A percentile compares a stretch with the other conserved stretches of the same genome.
These are phyloP conservation scores for Pyropia haitanensis DNA, from an alignment of 23 red algal species.

Conservation along the genomic window DNA sequence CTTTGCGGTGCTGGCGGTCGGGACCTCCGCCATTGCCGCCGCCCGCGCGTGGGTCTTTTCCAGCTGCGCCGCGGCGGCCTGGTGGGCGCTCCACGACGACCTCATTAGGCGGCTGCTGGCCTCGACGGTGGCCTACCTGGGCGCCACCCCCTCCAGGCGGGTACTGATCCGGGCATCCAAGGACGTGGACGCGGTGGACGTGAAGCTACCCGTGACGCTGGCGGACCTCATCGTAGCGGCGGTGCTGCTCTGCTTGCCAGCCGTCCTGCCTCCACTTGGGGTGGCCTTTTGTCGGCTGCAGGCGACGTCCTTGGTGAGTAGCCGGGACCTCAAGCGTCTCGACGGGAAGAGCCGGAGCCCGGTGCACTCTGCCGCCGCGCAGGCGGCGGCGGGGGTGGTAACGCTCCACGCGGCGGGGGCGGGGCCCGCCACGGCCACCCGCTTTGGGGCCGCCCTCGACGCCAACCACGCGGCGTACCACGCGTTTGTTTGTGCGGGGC, in stretches of 20 bases:
- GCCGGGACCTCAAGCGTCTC: constrained; percentile 51
- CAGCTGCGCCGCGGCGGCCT: constrained; percentile 4
- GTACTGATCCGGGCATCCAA: constrained; percentile 67
- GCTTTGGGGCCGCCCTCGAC: neutral
- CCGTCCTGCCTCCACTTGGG: constrained; percentile 16
- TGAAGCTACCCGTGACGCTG: constrained; percentile 19
- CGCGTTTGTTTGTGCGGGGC: constrained; percentile 12
- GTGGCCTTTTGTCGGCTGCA: constrained; percentile 23
- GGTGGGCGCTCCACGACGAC: constrained; percentile 34
- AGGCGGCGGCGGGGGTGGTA: constrained; percentile 59
- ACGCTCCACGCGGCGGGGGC: constrained; percentile 48
- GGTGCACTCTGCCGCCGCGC: constrained; percentile 66
- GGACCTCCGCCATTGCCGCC: too few species aligned
- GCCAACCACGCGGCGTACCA: constrained; percentile 9
- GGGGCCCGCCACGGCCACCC: too few species aligned
- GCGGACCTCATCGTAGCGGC: constrained; percentile 18
- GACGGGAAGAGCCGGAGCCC: constrained; percentile 60
- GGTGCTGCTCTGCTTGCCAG: constrained; percentile 52
- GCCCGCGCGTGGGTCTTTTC: too few species aligned
- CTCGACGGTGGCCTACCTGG: constrained; percentile 57
- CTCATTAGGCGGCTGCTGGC: constrained; percentile 44
- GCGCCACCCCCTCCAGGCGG: constrained; percentile 66
- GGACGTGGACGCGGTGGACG: constrained; percentile 54
- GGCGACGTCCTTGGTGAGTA: constrained; percentile 23
- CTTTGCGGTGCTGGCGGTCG: too few species aligned